Evolutionary conservation across 2,329 filamentous ascomycete genomes (phyloP), one percentile per base, ranked within the genome.

Genomic region (Myotisia sp.): DNA sequence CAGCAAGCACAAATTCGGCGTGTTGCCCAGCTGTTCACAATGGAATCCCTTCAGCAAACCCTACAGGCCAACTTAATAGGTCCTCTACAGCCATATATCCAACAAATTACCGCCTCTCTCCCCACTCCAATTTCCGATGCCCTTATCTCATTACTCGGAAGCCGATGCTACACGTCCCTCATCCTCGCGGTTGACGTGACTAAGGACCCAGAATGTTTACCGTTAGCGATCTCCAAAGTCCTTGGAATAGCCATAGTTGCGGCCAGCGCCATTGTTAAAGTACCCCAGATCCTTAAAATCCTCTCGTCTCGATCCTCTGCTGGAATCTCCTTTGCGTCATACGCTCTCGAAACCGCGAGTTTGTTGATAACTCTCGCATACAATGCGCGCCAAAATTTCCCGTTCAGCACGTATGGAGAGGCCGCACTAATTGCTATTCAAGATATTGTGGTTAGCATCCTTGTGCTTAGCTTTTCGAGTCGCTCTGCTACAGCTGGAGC

Each of bases 361-460:
- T 87, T 92, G 62, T 69, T 94, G 49, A 92, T 94, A 59, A 79
- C 77, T 4, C 72, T 98, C 45, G 81, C 83, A 34, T 98, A 98
- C 67, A 93, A 92, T 57, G 68, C 82, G 44, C 83, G 90, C 53
- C 83, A 85, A 51, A 77, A 76, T 16, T 94, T 93, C 48, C 87
- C 90, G 3, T 94, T 98, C 62, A 92, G 79, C 68, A 98, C 90
- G 7, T 98, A 81, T 56, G 90, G 90, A 57, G 90, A 98, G 70
- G 87, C 84, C 18, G 85, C 81, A 23, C 67, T 95, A 51, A 94
- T 98, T 47, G 71, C 90, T 32, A 76, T 78, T 39, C 90, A 98
- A 65, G 93, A 98, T 59, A 73, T 95, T 27, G 72, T 85, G 40
- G 93, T 98, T 54, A 77, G 79, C 4, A 73, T 85, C 32, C 60